Conservation (phyloP, 108 stramenopile genomes). For the Epithemia pelagica region DNA sequence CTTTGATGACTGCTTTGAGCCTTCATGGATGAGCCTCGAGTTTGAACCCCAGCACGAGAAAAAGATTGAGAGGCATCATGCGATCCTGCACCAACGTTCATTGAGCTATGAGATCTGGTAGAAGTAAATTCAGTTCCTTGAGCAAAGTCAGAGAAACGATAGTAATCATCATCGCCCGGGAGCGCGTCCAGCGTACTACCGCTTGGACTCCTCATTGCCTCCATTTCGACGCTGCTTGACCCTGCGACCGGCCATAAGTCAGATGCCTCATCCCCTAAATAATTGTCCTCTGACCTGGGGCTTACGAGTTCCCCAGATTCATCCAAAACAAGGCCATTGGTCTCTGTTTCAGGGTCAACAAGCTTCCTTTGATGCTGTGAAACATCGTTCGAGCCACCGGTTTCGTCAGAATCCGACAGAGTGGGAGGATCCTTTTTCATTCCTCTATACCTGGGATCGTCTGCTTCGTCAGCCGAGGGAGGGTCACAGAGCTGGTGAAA, state of each 20-base stretch:
- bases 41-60: not conserved
- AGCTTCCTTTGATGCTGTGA: not conserved
- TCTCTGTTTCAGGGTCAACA: not conserved
- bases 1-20: not conserved
- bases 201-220: not conserved
- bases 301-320: not conserved
- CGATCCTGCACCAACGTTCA: not conserved
- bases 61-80: not conserved
- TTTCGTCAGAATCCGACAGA: not conserved
- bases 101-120: not conserved
- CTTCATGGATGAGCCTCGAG: too few species aligned
- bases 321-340: not conserved
- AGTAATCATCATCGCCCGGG: not conserved
- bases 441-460: not conserved
- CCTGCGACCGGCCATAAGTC: not conserved
- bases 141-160: not conserved
- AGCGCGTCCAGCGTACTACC: not conserved
- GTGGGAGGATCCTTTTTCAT: not conserved
- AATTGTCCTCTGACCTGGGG: not conserved
- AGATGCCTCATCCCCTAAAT: not conserved
- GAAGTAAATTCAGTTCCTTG: not conserved
- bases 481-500: not conserved
- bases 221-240: not conserved
- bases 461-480: not conserved
- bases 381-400: not conserved